These are phyloP conservation scores for Aquilaria agallochum DNA, from an alignment of 441 rosid species.

Conservation along the genomic window DNA sequence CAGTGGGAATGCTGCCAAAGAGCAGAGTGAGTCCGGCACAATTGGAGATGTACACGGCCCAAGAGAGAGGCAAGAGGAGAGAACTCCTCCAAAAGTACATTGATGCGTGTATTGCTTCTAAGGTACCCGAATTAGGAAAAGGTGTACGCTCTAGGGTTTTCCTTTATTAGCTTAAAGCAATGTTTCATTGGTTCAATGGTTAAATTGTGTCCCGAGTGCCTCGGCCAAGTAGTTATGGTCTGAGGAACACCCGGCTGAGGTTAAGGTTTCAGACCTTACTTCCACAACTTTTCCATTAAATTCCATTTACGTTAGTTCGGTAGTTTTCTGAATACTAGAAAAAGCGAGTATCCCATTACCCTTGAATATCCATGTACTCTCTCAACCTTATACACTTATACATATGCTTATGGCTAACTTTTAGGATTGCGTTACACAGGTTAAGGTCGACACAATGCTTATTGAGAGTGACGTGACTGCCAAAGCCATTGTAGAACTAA, in stretches of 20 bases:
- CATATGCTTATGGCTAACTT: not conserved
- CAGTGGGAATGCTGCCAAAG: constrained; percentile 73
- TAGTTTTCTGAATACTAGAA: too few species aligned
- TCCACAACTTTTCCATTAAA: too few species aligned
- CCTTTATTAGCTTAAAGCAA: too few species aligned
- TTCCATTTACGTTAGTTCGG: too few species aligned
- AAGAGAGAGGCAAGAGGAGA: constrained; percentile 61
- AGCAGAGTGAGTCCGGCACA: constrained; percentile 57
- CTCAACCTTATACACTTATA: not conserved
- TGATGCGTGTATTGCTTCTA: constrained; percentile 44
- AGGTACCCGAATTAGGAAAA: constrained; percentile 29
- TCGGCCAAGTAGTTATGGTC: too few species aligned
- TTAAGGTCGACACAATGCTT: constrained; percentile 67
- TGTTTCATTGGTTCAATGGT: too few species aligned
- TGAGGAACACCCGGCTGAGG: too few species aligned
- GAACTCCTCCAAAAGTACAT: constrained; percentile 50
- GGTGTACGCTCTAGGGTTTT: too few species aligned
- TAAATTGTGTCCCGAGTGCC: too few species aligned
- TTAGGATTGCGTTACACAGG: constrained; percentile 25
- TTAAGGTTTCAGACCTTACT: too few species aligned
- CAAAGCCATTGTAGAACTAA: constrained; percentile 62
- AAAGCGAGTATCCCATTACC: too few species aligned
- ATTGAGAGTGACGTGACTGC: constrained; percentile 70
- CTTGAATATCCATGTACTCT: not conserved
- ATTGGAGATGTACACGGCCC: constrained; percentile 54